Conservation (phyloP, 148 eudicot species). For the Dysphania ambrosioides region DNA sequence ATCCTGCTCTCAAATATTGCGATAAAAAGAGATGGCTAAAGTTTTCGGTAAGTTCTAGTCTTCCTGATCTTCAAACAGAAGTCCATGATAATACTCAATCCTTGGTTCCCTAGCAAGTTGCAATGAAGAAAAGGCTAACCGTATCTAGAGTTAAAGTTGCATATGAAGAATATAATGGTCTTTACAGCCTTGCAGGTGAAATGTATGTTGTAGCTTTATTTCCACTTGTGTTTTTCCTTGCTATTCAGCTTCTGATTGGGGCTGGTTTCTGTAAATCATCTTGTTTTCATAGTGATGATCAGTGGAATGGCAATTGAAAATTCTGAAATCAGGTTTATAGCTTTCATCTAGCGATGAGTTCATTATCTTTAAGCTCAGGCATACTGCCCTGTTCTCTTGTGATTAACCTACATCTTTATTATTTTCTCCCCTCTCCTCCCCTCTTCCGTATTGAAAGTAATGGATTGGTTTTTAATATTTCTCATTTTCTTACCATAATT, state of each 20-base stretch:
- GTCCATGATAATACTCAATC: slow-evolving; percentile 29
- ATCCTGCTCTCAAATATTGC: slow-evolving; percentile 44
- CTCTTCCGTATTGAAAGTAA: neutral
- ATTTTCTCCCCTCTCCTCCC: neutral
- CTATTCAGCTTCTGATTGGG: slow-evolving; percentile 23
- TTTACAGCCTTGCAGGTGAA: slow-evolving; percentile 22
- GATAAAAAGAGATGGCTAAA: slow-evolving; percentile 50
- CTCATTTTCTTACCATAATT: neutral
- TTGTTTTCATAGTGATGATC: slow-evolving; percentile 28
- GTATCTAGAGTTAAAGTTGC: slow-evolving; percentile 13
- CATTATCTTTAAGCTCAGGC: neutral
- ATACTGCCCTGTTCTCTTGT: neutral
- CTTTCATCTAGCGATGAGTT: neutral
- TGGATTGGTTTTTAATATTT: neutral
- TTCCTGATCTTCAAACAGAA: slow-evolving; percentile 42
- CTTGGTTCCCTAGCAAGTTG: slow-evolving; percentile 31
- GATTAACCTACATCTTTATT: neutral
- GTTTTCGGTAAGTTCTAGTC: slow-evolving; percentile 43
- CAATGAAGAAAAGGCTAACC: neutral
- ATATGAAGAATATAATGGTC: slow-evolving; percentile 11
- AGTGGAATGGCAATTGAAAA: slow-evolving; percentile 19
- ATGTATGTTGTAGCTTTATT: slow-evolving; percentile 31
- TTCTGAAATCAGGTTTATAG: slow-evolving; percentile 1
- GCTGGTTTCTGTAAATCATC: slow-evolving; percentile 34
- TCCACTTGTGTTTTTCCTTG: slow-evolving; percentile 17